Percentiles rank a stretch among this genome's conserved stretches.
phyloP scores from a whole-genome alignment of 2,329 filamentous ascomycete species.

The Monosporascus cannonballus region DNA sequence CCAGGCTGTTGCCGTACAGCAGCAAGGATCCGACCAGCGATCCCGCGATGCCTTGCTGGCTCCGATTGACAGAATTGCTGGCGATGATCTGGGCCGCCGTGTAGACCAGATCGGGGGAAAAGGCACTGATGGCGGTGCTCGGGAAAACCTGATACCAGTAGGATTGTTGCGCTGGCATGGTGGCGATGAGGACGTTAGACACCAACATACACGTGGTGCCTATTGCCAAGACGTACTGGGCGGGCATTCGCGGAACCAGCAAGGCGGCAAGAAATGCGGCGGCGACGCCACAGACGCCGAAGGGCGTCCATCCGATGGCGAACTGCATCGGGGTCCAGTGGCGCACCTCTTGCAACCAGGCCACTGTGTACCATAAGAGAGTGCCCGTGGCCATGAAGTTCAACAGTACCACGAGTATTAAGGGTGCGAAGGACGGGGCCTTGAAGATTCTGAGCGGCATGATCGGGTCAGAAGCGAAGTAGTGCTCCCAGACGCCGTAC shows the following conservation, averaged over 20 bases:
- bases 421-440: slow-evolving; percentile 35
- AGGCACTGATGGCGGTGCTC: slow-evolving; percentile 22
- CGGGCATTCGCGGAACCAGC: slow-evolving; percentile 38
- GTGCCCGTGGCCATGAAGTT: slow-evolving; percentile 43
- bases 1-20: slow-evolving; percentile 35
- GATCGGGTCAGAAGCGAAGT: slow-evolving; percentile 33
- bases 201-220: slow-evolving; percentile 28
- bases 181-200: slow-evolving; percentile 32
- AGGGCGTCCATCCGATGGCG: slow-evolving; percentile 33
- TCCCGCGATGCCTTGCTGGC: slow-evolving; percentile 45
- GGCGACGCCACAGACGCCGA: slow-evolving; percentile 31
- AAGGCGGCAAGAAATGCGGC: slow-evolving; percentile 36
- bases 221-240: slow-evolving; percentile 41
- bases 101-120: slow-evolving; percentile 44
- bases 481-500: slow-evolving; percentile 37
- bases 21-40: slow-evolving; percentile 41
- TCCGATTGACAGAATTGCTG: slow-evolving; percentile 41
- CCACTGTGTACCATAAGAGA: slow-evolving; percentile 41
- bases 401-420: slow-evolving; percentile 37
- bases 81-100: slow-evolving; percentile 47
- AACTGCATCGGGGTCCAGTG: slow-evolving; percentile 33
- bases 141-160: slow-evolving; percentile 40
- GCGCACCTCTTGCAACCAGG: slow-evolving; percentile 38
- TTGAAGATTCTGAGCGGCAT: slow-evolving; percentile 39
- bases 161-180: slow-evolving; percentile 37